phyloP scores from a whole-genome alignment of 2,329 filamentous ascomycete species.

The Microcera coccophila region DNA sequence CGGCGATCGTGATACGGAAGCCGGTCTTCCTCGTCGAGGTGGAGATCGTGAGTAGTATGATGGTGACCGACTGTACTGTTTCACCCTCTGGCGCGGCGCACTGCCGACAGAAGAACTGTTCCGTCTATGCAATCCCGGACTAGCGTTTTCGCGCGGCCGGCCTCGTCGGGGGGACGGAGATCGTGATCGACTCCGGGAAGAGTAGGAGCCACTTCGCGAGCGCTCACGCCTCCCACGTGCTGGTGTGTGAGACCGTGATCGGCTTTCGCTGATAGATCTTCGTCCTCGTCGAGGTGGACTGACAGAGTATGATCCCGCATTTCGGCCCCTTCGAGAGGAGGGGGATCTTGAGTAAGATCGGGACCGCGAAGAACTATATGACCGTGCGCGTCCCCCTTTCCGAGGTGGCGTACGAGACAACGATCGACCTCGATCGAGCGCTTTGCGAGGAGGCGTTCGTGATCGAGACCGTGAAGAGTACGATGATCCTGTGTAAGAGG shows the following conservation, averaged over 20 bases:
- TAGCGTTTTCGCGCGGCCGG: constrained; percentile 17
- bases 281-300: constrained; percentile 28
- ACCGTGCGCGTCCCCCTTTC: constrained; percentile 22
- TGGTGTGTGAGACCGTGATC: constrained; percentile 28
- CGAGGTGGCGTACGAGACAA: constrained; percentile 28
- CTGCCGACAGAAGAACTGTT: constrained; percentile 35
- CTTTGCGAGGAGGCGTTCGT: constrained; percentile 33
- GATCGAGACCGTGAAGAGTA: constrained; percentile 52
- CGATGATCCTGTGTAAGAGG: constrained; percentile 64
- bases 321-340: constrained; percentile 21
- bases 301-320: constrained; percentile 27
- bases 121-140: constrained; percentile 19
- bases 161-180: constrained; percentile 23
- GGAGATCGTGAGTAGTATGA: constrained; percentile 32
- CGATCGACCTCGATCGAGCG: constrained; percentile 25
- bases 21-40: constrained; percentile 18
- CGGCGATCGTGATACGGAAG: constrained; percentile 17
- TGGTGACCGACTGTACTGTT: constrained; percentile 27
- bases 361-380: constrained; percentile 35
- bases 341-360: constrained; percentile 45
- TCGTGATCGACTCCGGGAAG: constrained; percentile 31
- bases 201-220: constrained; percentile 29
- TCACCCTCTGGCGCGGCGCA: constrained; percentile 22
- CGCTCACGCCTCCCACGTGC: constrained; percentile 25
- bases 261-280: constrained; percentile 24